A percentile compares a stretch with the other conserved stretches of the same genome.
Evolutionary conservation across 2,329 filamentous ascomycete genomes (phyloP).

Genomic region (Pseudogymnoascus sp.): DNA sequence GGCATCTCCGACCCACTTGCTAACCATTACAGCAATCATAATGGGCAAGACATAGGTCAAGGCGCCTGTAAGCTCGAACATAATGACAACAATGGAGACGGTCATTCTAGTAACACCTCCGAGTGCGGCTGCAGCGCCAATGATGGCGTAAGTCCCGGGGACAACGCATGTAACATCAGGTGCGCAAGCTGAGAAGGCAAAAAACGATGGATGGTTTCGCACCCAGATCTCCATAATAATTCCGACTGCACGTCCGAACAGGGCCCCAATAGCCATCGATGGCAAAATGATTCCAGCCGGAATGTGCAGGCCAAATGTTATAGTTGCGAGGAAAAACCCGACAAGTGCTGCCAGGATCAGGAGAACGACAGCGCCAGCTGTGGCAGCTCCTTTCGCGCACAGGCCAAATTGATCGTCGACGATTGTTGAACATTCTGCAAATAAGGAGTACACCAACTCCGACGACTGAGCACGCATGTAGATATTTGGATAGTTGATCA

Average conservation of each 20-base stretch:
- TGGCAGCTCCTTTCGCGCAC: slow-evolving; percentile 78
- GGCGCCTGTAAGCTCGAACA: slow-evolving; percentile 96
- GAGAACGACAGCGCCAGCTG: slow-evolving; percentile 72
- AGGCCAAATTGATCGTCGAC: slow-evolving; percentile 82
- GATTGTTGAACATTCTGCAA: slow-evolving; percentile 78
- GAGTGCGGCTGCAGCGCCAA: slow-evolving; percentile 89
- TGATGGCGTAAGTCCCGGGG: slow-evolving; percentile 91
- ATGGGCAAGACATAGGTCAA: slow-evolving; percentile 95
- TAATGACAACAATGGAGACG: slow-evolving; percentile 96
- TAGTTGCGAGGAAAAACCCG: slow-evolving; percentile 74
- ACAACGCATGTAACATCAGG: slow-evolving; percentile 83
- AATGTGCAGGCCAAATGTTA: slow-evolving; percentile 91
- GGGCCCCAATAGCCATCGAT: slow-evolving; percentile 89
- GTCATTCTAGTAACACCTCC: slow-evolving; percentile 94
- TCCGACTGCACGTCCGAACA: slow-evolving; percentile 81
- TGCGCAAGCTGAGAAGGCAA: slow-evolving; percentile 72
- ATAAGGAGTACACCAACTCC: slow-evolving; percentile 84
- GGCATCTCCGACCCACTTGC: slow-evolving; percentile 96
- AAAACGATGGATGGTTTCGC: slow-evolving; percentile 63
- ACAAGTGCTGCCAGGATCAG: slow-evolving; percentile 74
- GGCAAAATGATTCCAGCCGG: slow-evolving; percentile 93
- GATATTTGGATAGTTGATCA: slow-evolving; percentile 91
- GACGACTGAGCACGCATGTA: slow-evolving; percentile 93
- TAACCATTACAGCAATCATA: slow-evolving; percentile 97
- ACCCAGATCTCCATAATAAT: slow-evolving; percentile 88